Conservation (phyloP, 495 filamentous ascomycete species). For the Xylaria scruposa region DNA sequence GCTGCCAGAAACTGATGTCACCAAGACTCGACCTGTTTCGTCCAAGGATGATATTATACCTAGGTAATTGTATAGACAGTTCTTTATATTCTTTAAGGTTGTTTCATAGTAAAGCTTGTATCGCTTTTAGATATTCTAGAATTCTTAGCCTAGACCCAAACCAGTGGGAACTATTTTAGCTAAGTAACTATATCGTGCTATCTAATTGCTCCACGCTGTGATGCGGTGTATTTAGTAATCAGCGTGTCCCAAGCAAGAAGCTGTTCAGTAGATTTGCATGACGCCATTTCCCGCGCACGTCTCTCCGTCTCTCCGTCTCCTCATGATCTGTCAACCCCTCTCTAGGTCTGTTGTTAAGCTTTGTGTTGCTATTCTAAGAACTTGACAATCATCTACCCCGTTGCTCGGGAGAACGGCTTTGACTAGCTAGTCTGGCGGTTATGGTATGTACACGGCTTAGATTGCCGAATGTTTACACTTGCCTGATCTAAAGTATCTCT, state of each 20-base stretch:
- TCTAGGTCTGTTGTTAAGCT: not conserved
- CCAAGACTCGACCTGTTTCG: too few species aligned
- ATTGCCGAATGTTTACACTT: constrained; percentile 6
- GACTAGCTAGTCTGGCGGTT: not conserved
- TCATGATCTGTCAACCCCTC: not conserved
- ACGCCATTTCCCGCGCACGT: constrained; percentile 11
- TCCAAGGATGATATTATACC: too few species aligned
- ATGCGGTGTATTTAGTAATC: not conserved
- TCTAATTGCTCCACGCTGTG: not conserved
- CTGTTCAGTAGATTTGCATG: not conserved
- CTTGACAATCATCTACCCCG: not conserved
- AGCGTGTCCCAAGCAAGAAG: not conserved
- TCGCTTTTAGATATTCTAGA: not conserved
- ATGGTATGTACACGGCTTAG: not conserved
- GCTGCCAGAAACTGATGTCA: not conserved
- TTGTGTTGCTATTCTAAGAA: not conserved
- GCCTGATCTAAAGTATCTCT: not conserved
- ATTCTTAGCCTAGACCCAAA: not conserved
- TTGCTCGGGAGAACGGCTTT: not conserved
- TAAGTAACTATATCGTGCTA: not conserved
- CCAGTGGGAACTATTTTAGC: not conserved
- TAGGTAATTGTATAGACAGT: too few species aligned
- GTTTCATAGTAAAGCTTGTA: not conserved
- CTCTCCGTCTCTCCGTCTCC: not conserved
- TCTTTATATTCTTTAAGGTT: too few species aligned